Evolutionary conservation across 148 eudicot genomes (phyloP), one percentile per base, ranked within the genome.

Genomic region (Drosera capensis): DNA sequence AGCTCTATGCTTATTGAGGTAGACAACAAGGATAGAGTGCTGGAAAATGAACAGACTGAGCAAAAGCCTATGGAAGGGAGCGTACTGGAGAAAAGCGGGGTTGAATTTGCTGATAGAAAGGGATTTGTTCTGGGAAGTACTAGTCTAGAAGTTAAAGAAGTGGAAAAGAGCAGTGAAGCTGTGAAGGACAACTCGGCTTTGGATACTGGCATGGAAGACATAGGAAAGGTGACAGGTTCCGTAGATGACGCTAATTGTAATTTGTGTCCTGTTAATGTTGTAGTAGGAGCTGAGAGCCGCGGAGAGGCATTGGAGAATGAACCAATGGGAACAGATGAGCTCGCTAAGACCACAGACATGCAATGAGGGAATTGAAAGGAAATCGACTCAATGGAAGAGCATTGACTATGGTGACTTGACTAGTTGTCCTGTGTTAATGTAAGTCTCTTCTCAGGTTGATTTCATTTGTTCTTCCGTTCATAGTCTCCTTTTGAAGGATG

Each of bases 371-470:
- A 5, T 6, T 5, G n/a, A 5, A 44, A 43, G 53, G 45, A 44
- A 37, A 24, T 40, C 51, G 18, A 25, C 7, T 49, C 52, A 37
- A 60, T 57, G 39, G 71, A 69, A 37, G 59, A 66, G 56, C 62
- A 50, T 69, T 64, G 63, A 51, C 65, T 55, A 46, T 37, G 67
- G 66, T 56, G 77, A 62, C 78, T 52, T 29, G 29, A 13, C 46
- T 28, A 51, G 20, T 43, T 50, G 67, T 67, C 70, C 66, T 66
- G 31, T 39, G 70, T 60, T 59, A 23, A 67, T 61, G 69, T 65
- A 58, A 68, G 66, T 62, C 31, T 59, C 60, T 67, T 64, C 56
- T 38, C 65, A 54, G 71, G 56, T 38, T 37, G 58, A 43, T 25
- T 11, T 15, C 38, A 5, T 34, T 2, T 4, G 38, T 34, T 34